Evolutionary conservation across 768 basidiomycete genomes (phyloP), one percentile per base, ranked within the genome.

Genomic region (Tylopilus sp.): DNA sequence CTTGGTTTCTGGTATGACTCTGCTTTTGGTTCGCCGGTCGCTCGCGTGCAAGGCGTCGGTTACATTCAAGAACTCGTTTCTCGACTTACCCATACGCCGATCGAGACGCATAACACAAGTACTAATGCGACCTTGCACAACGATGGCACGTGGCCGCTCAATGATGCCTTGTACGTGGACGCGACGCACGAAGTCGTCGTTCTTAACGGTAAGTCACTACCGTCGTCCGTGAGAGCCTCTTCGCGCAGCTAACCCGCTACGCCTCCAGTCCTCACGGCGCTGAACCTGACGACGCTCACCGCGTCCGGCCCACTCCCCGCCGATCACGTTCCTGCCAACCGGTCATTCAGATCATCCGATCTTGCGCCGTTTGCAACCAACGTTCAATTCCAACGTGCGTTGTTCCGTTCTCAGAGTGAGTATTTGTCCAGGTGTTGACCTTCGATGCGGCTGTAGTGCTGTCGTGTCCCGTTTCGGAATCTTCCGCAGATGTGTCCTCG

Each of bases 151-250:
- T 90, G 89, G 79, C 89, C 88, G 8, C 75, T 92, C 2, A 71
- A 78, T 24, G 81, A 90, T 49, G 79, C 75, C 50, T 66, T 95
- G 30, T 95, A 93, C 53, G 91, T 92, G 8, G 93, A 96, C 64
- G 90, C 90, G 7, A 90, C 88, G 2, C 94, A 95, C 52, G 93
- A 96, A 61, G 89, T 92, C n/a, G 88, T 94, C 34, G 83, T 94
- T 1, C 71, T 92, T n/a, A 87, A 92, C 61, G 81, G 89, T 89
- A 55, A 19, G 80, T 71, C 31, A 3, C 8, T 50, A 12, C 45
- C 8, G 24, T 48, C 2, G 4, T 47, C 2, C 2, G 8, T 28
- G n/a, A 26, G 10, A 11, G 2, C 22, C 10, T 36, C 12, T 9
- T 50, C 5, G 49, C 49, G 33, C 50, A 61, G 33, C n/a, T n/a